Base-by-base conservation (phyloP, 202 grass and related monocot genomes). In the Elaeis oleifera region DNA sequence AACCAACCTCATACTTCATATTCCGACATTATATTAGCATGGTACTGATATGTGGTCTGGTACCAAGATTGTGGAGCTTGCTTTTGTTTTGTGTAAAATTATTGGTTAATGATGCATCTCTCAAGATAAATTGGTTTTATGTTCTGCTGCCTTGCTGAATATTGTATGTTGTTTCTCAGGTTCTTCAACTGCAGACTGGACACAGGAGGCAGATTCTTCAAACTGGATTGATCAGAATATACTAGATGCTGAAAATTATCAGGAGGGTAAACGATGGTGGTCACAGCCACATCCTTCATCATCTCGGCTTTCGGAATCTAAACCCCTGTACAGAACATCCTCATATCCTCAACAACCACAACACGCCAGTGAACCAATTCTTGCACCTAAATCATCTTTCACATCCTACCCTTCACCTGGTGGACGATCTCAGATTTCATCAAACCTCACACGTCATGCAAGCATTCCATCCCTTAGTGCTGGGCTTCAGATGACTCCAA, bases 381-480 rank as follows among this genome's bases (percentile, higher is more conserved):
- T 82, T 65, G 58, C 19, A 73, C 51, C 78, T 23, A 74, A 76
- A 63, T 62, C 77, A 65, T 61, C 89, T 69, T 79, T 80, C 9
- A 78, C 81, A 75, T 80, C 74, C 59, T 89, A 81, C 56, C 88
- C 74, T 75, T 76, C 85, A 39, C 74, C 76, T 14, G 58, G 68
- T 69, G 70, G 31, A 49, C 65, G 68, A 79, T 75, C 76, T 65
- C 79, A 83, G 57, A 28, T 72, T 74, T 56, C 80, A 55, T 61
- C 63, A 76, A 67, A 75, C 44, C 73, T 95, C 61, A 86, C 85
- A 53, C 82, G 85, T 0, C 90, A 89, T 74, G 66, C 80, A 17
- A 95, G 90, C 83, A 81, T 90, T 73, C 86, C 90, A 36, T 84
- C 90, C 68, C 79, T 79, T 64, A 70, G 64, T 75, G 56, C 64